Percentiles rank a stretch among this genome's conserved stretches.
Evolutionary conservation across 2,329 filamentous ascomycete genomes (phyloP).

Genomic region (Metarhizium sp.): DNA sequence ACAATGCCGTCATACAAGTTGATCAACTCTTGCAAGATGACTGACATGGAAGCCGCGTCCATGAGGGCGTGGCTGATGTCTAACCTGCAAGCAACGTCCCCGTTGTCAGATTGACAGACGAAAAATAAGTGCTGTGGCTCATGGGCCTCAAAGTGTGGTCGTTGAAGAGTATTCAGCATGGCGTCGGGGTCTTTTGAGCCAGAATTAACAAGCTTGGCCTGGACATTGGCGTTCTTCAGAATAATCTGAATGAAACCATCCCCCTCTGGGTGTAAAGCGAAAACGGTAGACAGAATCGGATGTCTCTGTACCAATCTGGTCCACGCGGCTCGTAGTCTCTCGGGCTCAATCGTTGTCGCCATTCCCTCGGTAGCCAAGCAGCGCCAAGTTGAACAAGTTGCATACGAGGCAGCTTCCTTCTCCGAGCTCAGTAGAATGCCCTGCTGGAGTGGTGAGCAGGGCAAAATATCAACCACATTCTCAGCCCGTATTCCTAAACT

Average conservation of each 20-base stretch:
- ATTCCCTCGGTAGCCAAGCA: neutral
- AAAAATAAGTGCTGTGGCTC: slow-evolving; percentile 8
- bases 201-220: slow-evolving; percentile 1
- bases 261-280: slow-evolving; percentile 7
- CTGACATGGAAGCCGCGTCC: slow-evolving; percentile 18
- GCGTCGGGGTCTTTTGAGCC: neutral
- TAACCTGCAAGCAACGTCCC: slow-evolving; percentile 14
- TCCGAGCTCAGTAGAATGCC: slow-evolving; percentile 1
- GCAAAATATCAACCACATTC: neutral
- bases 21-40: slow-evolving; percentile 19
- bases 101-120: slow-evolving; percentile 6
- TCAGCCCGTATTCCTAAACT: neutral
- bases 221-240: neutral
- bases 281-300: slow-evolving; percentile 5
- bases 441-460: slow-evolving; percentile 3
- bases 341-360: neutral
- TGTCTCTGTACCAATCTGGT: neutral
- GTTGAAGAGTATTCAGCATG: neutral
- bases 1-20: slow-evolving; percentile 13
- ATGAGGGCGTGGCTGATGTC: slow-evolving; percentile 24
- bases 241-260: slow-evolving; percentile 9
- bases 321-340: neutral
- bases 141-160: slow-evolving; percentile 2
- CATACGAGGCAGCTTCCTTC: neutral
- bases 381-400: neutral